Base-by-base conservation (phyloP, 1,284 basidiomycete species). In the Ustilago trichophora region DNA sequence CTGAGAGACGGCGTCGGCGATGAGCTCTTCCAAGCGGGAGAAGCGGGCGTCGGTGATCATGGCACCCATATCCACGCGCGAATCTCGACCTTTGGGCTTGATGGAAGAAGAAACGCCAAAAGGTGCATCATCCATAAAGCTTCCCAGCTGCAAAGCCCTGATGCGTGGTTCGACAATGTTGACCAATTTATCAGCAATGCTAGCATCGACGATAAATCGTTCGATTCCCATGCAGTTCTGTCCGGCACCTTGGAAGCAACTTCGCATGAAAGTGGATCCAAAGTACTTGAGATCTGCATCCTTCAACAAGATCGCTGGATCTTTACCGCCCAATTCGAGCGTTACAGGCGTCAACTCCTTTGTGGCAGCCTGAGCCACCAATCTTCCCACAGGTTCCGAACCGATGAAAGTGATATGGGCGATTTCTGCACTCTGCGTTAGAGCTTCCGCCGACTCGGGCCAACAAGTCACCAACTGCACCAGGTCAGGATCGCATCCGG, bases 171-270 rank as follows among this genome's bases (percentile, higher is more conserved):
- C 38, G 7, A 76, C 63, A 2, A 57, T 50, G 1, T 7, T 36
- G 68, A 90, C 85, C 45, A 98, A 87, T 6, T 88, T 85, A 26
- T 90, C 86, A 70, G 93, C 89, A 70, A 92, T 88, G 0, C 85
- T 85, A 0, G 84, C 80, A 72, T 92, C 91, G 27, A 98, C 92
- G 38, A 98, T 87, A 68, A 97, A 87, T 0, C 93, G 87, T 82
- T 98, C 95, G 57, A 95, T 91, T 24, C 94, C 77, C 32, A 79
- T 95, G 80, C 95, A 98, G 81, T 98, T 98, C 83, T 98, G 95
- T 15, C 95, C 95, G 35, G 87, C 87, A 62, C 92, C 92, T 85
- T 93, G 92, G 55, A 78, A 80, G 32, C 72, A 75, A 25, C 75
- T 70, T 22, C 77, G 65, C 59, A 80, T 51, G 19, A 75, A 85